phyloP scores from a whole-genome alignment of 2,329 filamentous ascomycete genomes.

The Epichloe festucae region DNA sequence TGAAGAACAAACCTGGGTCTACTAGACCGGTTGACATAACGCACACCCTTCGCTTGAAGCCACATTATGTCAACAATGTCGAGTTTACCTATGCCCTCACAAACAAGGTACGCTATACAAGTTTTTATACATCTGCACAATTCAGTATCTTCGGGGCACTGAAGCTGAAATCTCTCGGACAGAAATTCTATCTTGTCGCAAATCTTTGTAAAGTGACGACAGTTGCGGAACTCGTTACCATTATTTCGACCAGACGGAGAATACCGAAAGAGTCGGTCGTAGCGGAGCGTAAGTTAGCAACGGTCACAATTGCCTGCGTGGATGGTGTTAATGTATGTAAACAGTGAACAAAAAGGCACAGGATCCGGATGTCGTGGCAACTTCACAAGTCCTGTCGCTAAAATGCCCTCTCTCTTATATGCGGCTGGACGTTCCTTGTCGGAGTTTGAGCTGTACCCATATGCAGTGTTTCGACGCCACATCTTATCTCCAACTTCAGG shows the following conservation, averaged over 20 bases:
- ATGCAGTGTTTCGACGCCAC: constrained; percentile 91
- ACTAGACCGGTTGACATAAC: constrained; percentile 92
- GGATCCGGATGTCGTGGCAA: constrained; percentile 81
- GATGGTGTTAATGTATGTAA: constrained; percentile 1
- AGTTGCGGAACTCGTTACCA: constrained; percentile 56
- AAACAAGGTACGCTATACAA: constrained; percentile 51
- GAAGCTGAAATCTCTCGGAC: constrained; percentile 10
- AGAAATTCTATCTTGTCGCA: constrained; percentile 62
- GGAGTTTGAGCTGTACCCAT: constrained; percentile 69
- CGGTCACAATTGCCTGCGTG: constrained; percentile 6
- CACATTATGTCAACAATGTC: constrained; percentile 62
- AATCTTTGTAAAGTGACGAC: constrained; percentile 64
- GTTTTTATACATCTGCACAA: constrained; percentile 1
- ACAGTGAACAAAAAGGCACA: constrained; percentile 68
- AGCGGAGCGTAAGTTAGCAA: constrained; percentile 54
- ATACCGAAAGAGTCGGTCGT: constrained; percentile 74
- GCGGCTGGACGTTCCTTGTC: constrained; percentile 66
- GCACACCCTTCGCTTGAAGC: constrained; percentile 52
- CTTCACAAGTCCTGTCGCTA: constrained; percentile 75
- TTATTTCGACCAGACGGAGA: constrained; percentile 51
- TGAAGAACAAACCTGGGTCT: constrained; percentile 93
- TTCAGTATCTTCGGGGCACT: background rate
- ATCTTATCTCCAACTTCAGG: constrained; percentile 84
- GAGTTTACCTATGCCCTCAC: constrained; percentile 89
- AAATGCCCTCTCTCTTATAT: constrained; percentile 87